Evolutionary conservation across 176 grass and related monocot species (phyloP).

Genomic region (Thalia dealbata): DNA sequence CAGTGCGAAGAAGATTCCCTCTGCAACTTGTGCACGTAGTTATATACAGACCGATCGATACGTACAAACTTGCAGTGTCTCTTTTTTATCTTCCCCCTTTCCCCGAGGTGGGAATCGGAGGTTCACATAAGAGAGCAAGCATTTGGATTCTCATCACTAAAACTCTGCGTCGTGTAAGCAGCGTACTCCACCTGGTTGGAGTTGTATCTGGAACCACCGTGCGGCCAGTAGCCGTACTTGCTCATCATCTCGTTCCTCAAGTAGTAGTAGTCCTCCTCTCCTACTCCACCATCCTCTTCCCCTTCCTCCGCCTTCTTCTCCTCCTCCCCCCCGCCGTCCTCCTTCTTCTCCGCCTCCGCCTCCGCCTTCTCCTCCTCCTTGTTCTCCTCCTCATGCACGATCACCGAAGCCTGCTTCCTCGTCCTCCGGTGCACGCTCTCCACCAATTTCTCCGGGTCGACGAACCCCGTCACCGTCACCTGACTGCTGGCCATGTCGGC

Average conservation of each 20-base stretch:
- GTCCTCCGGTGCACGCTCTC: conserved; percentile 40
- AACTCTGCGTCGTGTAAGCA: conserved; percentile 24
- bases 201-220: too few relatives aligned
- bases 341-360: conserved; percentile 23
- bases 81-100: too few relatives aligned
- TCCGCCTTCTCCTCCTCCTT: conserved; percentile 21
- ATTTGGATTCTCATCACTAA: conserved; percentile 59
- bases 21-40: too few relatives aligned
- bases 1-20: too few relatives aligned
- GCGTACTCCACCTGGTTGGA: conserved; percentile 29
- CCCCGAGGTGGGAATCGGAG: too few relatives aligned
- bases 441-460: conserved; percentile 30
- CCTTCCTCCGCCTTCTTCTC: conserved; percentile 1
- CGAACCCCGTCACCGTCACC: conserved; percentile 42
- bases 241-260: conserved; percentile 13
- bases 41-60: too few relatives aligned
- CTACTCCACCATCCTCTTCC: background rate
- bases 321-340: conserved; percentile 15
- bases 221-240: conserved; percentile 37
- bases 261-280: too few relatives aligned
- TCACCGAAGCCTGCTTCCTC: conserved; percentile 26
- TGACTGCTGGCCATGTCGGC: conserved; percentile 38
- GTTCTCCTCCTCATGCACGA: conserved; percentile 34
- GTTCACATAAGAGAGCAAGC: conserved; percentile 37
- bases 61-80: too few relatives aligned